Percentiles rank a stretch among this genome's conserved stretches.
phyloP scores from a whole-genome alignment of 345 rosid genomes.

The Geranium rotundifolium region DNA sequence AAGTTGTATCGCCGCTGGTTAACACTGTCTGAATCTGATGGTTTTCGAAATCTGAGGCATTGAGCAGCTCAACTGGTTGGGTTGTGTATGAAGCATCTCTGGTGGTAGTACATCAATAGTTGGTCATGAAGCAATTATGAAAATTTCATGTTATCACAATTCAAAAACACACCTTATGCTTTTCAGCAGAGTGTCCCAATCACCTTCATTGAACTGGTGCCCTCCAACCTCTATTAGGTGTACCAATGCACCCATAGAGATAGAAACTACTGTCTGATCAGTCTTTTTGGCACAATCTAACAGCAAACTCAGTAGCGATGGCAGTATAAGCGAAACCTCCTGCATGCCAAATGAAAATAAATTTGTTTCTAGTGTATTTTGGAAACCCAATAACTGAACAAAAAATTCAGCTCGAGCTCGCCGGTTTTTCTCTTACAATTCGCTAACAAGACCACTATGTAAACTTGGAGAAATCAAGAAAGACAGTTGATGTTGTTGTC shows the following conservation, averaged over 20 bases:
- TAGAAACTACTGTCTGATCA: slow-evolving; percentile 95
- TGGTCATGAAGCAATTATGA: slow-evolving; percentile 5
- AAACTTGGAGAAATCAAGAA: too few species aligned
- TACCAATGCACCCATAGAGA: slow-evolving; percentile 85
- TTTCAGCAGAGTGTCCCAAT: slow-evolving; percentile 94
- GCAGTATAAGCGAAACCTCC: slow-evolving; percentile 99
- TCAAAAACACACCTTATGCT: slow-evolving; percentile 66
- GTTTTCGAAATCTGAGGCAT: slow-evolving; percentile 54
- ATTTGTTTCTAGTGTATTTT: slow-evolving; percentile 4
- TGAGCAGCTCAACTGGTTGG: slow-evolving; percentile 93
- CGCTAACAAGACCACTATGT: too few species aligned
- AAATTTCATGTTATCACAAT: background rate
- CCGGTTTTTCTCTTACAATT: too few species aligned
- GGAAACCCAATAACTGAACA: background rate
- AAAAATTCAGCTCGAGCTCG: too few species aligned
- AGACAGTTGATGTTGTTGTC: too few species aligned
- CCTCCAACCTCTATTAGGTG: slow-evolving; percentile 99
- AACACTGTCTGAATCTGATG: slow-evolving; percentile 24
- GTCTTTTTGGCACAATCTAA: slow-evolving; percentile 93
- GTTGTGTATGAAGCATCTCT: slow-evolving; percentile 98
- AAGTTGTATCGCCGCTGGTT: slow-evolving; percentile 18
- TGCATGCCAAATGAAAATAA: slow-evolving; percentile 19
- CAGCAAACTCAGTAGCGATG: slow-evolving; percentile 83
- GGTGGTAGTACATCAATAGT: slow-evolving; percentile 12
- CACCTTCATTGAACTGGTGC: slow-evolving; percentile 85